Evolutionary conservation across 78 protist species (phyloP).

Genomic region (Cavenderia fasciculata): DNA sequence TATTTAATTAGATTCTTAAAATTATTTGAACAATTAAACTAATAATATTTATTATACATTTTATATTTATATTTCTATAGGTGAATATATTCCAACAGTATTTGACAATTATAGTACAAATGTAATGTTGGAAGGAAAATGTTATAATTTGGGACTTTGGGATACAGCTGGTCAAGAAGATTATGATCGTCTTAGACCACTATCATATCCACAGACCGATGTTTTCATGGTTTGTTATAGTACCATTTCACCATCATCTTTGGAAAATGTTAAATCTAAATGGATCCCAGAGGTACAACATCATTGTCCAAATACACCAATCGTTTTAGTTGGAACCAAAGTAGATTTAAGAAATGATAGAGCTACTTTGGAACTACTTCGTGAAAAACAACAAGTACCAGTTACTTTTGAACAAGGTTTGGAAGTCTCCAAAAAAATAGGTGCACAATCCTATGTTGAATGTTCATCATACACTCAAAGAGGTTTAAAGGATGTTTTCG

Average conservation of each 20-base stretch:
- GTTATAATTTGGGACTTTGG: constrained; percentile 66
- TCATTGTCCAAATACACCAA: constrained; percentile 82
- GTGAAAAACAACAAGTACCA: neutral
- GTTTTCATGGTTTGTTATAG: constrained; percentile 34
- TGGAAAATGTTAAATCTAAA: constrained; percentile 81
- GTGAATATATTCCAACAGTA: too few species aligned
- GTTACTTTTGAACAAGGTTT: constrained; percentile 61
- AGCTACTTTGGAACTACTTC: neutral
- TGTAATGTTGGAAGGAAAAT: constrained; percentile 83
- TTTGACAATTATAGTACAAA: constrained; percentile 83
- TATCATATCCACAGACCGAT: constrained; percentile 78
- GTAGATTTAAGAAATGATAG: constrained; percentile 68
- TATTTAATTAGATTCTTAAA: neutral
- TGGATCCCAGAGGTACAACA: neutral
- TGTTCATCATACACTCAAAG: constrained; percentile 93
- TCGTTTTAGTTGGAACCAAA: constrained; percentile 92
- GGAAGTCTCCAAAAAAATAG: constrained; percentile 73
- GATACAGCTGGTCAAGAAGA: constrained; percentile 92
- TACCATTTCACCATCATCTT: constrained; percentile 73
- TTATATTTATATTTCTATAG: too few species aligned
- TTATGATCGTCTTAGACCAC: constrained; percentile 90
- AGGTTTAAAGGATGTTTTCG: constrained; percentile 94
- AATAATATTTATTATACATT: neutral
- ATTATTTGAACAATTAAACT: neutral
- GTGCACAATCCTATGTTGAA: constrained; percentile 91